These are phyloP conservation scores for Eucalyptus paniculata DNA, from an alignment of 345 rosid species.

Conservation along the genomic window DNA sequence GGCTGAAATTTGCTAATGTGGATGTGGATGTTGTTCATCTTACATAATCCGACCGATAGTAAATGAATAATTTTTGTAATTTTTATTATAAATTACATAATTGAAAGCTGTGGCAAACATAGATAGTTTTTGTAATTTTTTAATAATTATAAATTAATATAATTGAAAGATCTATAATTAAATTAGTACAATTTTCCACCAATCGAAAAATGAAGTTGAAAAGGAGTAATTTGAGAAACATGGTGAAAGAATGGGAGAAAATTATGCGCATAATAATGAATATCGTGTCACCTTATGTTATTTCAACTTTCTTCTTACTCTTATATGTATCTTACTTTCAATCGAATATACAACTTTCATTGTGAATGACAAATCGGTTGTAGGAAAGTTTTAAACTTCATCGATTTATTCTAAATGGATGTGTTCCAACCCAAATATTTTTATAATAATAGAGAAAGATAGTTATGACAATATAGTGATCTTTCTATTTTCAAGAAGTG, in stretches of 20 bases:
- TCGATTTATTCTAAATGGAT: neutral
- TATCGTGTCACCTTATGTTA: neutral
- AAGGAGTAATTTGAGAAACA: neutral
- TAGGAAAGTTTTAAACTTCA: neutral
- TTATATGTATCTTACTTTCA: neutral
- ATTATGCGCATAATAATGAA: neutral
- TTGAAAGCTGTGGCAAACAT: too few relatives aligned
- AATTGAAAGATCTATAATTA: too few relatives aligned
- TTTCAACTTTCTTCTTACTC: neutral
- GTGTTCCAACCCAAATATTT: neutral
- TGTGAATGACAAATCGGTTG: neutral
- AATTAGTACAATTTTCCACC: too few relatives aligned
- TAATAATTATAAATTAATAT: too few relatives aligned
- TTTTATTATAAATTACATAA: too few relatives aligned
- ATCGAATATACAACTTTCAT: neutral
- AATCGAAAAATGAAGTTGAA: neutral
- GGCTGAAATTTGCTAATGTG: rapidly evolving
- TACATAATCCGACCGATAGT: too few relatives aligned
- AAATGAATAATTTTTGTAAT: too few relatives aligned
- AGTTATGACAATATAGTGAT: neutral
- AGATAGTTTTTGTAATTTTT: too few relatives aligned
- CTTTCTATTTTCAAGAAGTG: neutral
- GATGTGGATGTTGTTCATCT: neutral
- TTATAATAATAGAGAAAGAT: neutral
- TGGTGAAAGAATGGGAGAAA: neutral